Evolutionary conservation across 352 stramenopile genomes (phyloP), one percentile per base, ranked within the genome.

Genomic region (Pythium monospermum): DNA sequence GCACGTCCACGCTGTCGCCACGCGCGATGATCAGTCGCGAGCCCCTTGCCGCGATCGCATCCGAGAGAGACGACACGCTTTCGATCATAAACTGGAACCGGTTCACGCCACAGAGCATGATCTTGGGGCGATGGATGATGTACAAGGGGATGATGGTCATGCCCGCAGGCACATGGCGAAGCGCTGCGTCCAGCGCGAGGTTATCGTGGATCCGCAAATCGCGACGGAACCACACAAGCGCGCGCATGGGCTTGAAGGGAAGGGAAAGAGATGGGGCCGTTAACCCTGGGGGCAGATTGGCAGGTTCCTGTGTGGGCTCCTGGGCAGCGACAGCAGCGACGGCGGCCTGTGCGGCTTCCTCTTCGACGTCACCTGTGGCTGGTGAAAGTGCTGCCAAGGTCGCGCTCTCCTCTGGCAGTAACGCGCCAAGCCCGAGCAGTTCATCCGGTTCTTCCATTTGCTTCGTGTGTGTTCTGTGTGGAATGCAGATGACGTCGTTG

Each of bases 151-250:
- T 80, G 23, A 98, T 59, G 39, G 66, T 62, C 16, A 82, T 69
- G 19, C 42, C 40, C 1, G n/a, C 31, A 12, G 36, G 45, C 23
- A 76, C 38, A 30, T 45, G 45, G 25, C 82, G 36, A 36, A 91
- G 68, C 30, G 90, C 88, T 25, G 79, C 73, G 10, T 91, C 40
- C 16, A 99, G 71, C 41, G 86, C 84, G 23, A 96, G 79, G 69
- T 99, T 99, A 72, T 99, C 96, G 67, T 98, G 91, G 35, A 99
- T 68, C 38, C 96, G 76, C 47, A 99, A 70, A 44, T 96, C 92
- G 58, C 98, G 98, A 7, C 96, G 86, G 61, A 99, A 98, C 95
- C 95, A 98, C 39, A 91, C 50, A 41, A 91, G 66, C 27, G 68
- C 53, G 11, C 78, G 61, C 50, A 78, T 91, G 61, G 64, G 35